Evolutionary conservation across 805 yeast genomes (phyloP).

Genomic region (Candida vartiovaarae): DNA sequence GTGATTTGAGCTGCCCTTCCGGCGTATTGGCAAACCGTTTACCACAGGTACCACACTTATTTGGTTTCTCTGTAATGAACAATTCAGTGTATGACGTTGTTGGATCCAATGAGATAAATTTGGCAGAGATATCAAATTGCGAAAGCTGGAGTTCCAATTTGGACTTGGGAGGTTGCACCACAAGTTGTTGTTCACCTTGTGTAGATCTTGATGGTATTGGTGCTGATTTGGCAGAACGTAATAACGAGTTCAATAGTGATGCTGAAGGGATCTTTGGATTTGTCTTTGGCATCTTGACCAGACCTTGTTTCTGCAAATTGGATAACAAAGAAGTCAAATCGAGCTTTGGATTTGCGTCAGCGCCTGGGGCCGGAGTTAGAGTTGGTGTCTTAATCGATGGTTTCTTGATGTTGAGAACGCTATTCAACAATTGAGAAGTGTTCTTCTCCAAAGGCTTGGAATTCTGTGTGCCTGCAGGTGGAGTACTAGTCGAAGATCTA

Average conservation of each 20-base stretch:
- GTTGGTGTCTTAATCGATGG: constrained; percentile 6
- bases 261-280: constrained; percentile 1
- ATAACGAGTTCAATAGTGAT: constrained; percentile 3
- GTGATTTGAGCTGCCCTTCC: constrained; percentile 45
- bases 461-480: background rate
- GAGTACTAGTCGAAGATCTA: background rate
- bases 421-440: constrained; percentile 10
- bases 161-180: background rate
- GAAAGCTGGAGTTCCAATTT: constrained; percentile 7
- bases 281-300: constrained; percentile 11
- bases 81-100: constrained; percentile 25
- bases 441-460: background rate
- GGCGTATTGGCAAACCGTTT: constrained; percentile 64
- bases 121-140: constrained; percentile 23
- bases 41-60: constrained; percentile 87
- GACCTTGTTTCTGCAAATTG: constrained; percentile 15
- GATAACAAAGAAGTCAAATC: constrained; percentile 15
- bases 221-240: background rate
- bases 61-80: constrained; percentile 36
- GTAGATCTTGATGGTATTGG: no score
- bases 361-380: constrained; percentile 1
- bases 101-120: constrained; percentile 34
- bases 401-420: constrained; percentile 13
- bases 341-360: constrained; percentile 1
- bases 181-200: no score